Conservation (phyloP, 352 stramenopile genomes). For the Elongisporangium anandrum region DNA sequence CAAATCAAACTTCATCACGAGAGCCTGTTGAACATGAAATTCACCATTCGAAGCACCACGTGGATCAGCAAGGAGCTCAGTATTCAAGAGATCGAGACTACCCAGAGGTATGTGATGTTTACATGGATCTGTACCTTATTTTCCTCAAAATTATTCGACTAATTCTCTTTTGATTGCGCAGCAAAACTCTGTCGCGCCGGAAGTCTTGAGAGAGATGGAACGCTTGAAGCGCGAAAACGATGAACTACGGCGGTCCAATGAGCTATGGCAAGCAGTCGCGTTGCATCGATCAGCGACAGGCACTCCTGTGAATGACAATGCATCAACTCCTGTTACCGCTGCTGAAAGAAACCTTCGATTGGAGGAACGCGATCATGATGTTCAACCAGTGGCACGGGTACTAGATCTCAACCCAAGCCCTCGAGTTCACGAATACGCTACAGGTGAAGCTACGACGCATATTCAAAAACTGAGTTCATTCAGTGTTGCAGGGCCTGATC, state of each 20-base stretch:
- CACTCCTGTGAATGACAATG: neutral
- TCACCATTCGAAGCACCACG: neutral
- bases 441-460: neutral
- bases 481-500: neutral
- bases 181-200: constrained; percentile 12
- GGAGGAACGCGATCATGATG: neutral
- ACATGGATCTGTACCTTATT: too few relatives aligned
- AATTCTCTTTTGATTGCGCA: neutral
- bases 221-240: constrained; percentile 67
- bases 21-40: neutral
- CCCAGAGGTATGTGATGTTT: too few relatives aligned
- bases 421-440: neutral
- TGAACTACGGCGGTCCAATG: constrained; percentile 55
- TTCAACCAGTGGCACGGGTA: neutral
- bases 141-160: neutral
- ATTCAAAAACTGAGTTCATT: neutral
- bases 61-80: neutral
- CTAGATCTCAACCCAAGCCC: neutral
- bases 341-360: neutral
- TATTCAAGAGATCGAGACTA: too few relatives aligned
- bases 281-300: neutral
- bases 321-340: neutral
- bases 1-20: neutral
- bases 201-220: constrained; percentile 57
- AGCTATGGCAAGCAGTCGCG: constrained; percentile 43